These are phyloP conservation scores for Ganoderma resinaceum DNA, from an alignment of 1,284 basidiomycete species.

Conservation along the genomic window DNA sequence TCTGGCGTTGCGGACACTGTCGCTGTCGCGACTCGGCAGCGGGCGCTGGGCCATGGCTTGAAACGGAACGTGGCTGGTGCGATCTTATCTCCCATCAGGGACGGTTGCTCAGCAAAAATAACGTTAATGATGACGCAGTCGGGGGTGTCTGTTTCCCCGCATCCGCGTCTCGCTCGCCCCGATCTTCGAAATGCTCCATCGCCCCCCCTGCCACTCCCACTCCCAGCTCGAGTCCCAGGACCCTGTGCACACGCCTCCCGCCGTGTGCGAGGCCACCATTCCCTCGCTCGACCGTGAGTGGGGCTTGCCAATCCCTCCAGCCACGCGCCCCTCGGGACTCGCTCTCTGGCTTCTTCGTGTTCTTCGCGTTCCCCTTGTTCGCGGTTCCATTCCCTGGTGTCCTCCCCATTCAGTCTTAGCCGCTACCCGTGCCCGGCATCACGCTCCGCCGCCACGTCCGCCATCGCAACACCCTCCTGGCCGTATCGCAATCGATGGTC, in stretches of 20 bases:
- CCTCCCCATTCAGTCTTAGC: slow-evolving; percentile 7
- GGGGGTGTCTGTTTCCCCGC: slow-evolving; percentile 28
- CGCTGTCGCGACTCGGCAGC: background rate
- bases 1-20: background rate
- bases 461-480: background rate
- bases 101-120: slow-evolving; percentile 14
- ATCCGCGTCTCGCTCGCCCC: slow-evolving; percentile 11
- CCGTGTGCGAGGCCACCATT: background rate
- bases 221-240: background rate
- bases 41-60: background rate
- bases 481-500: background rate
- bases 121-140: slow-evolving; percentile 31
- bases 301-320: background rate
- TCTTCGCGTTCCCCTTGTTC: background rate
- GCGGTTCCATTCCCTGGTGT: slow-evolving; percentile 1
- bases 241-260: background rate
- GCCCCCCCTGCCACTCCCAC: background rate
- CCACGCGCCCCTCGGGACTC: background rate
- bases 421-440: slow-evolving; percentile 1
- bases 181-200: slow-evolving; percentile 9
- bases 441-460: background rate
- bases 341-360: background rate
- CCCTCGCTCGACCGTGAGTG: background rate
- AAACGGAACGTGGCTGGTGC: slow-evolving; percentile 5
- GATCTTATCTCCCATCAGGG: slow-evolving; percentile 32